Conservation (phyloP, 2,329 filamentous ascomycete species). For the Stachybotrys chlorohalonatus region DNA sequence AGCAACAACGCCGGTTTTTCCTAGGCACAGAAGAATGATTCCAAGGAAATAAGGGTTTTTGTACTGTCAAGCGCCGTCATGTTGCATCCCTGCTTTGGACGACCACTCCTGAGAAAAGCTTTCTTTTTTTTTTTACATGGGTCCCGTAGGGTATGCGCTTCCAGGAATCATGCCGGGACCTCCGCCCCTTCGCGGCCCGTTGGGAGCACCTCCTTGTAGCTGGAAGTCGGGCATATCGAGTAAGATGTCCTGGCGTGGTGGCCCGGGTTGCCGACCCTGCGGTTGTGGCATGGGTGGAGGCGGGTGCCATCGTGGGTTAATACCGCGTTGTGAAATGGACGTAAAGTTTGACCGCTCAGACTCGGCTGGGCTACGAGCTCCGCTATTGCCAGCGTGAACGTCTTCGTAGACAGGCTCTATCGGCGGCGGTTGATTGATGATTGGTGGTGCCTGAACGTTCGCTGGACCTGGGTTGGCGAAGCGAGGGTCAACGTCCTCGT, state of each 20-base stretch:
- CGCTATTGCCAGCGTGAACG: conserved; percentile 38
- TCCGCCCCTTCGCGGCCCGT: conserved; percentile 12
- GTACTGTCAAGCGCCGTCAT: not conserved
- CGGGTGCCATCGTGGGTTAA: conserved; percentile 80
- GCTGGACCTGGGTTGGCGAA: conserved; percentile 48
- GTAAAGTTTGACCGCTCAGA: conserved; percentile 83
- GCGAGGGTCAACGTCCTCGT: conserved; percentile 86
- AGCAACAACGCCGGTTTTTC: not conserved
- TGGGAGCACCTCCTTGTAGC: conserved; percentile 41
- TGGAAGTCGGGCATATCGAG: conserved; percentile 84
- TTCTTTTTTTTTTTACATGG: conserved; percentile 14
- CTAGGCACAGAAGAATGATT: conserved; percentile 2
- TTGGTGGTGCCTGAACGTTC: conserved; percentile 10
- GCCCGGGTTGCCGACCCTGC: conserved; percentile 34
- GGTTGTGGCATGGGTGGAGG: conserved; percentile 32
- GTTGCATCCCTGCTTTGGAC: not conserved
- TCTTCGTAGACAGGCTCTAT: conserved; percentile 50
- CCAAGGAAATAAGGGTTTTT: not conserved
- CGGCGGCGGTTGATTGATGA: conserved; percentile 13
- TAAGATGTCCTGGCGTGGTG: conserved; percentile 60
- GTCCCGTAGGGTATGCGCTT: conserved; percentile 39
- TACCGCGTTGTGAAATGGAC: conserved; percentile 75
- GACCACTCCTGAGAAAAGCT: not conserved
- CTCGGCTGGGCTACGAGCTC: conserved; percentile 60
- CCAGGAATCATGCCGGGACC: conserved; percentile 40